Evolutionary conservation across 1,139 yeast species (phyloP).

Genomic region (Chernovozyma sophiae-reginae): DNA sequence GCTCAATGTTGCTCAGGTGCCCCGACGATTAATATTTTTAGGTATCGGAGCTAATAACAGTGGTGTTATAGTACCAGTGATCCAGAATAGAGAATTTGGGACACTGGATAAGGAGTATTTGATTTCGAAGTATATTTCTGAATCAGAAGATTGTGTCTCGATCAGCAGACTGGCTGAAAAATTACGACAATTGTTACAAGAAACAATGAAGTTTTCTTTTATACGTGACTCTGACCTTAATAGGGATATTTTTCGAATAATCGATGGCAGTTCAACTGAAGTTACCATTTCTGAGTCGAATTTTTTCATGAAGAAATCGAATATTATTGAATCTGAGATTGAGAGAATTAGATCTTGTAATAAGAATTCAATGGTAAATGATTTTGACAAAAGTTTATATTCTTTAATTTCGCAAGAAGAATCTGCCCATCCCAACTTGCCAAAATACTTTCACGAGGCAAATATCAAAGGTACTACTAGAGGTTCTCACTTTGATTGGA

Average conservation of each 20-base stretch:
- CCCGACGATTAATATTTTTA: neutral
- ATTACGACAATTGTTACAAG: neutral
- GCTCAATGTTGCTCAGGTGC: neutral
- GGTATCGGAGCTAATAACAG: neutral
- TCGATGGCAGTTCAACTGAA: neutral
- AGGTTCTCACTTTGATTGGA: constrained; percentile 23
- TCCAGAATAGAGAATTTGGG: neutral
- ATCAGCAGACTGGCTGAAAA: neutral
- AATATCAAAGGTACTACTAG: constrained; percentile 7
- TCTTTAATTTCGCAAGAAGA: neutral
- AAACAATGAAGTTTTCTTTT: neutral
- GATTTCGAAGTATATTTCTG: neutral
- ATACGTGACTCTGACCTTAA: neutral
- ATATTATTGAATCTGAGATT: neutral
- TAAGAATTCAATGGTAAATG: neutral
- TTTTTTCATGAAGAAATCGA: neutral
- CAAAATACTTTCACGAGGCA: constrained; percentile 21
- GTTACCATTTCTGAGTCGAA: neutral
- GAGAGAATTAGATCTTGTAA: neutral
- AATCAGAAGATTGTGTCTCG: neutral
- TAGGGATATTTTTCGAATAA: neutral
- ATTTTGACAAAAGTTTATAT: neutral
- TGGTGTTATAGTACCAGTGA: neutral
- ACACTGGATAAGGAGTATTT: neutral
- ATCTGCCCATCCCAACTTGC: neutral